phyloP scores from a whole-genome alignment of 345 rosid species.

The Mallotus nudiflorus region DNA sequence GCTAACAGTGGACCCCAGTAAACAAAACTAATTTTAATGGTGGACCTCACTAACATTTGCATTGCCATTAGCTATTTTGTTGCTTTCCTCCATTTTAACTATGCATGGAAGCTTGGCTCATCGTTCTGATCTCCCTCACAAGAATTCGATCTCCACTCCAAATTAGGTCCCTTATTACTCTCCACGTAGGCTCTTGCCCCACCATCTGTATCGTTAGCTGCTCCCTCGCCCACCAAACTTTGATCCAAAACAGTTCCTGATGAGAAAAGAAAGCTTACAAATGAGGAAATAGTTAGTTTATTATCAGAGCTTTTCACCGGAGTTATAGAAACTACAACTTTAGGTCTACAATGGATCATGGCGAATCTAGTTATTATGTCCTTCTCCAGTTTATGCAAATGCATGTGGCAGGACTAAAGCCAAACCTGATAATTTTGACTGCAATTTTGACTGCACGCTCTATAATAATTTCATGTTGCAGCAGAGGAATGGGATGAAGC shows the following conservation, averaged over 20 bases:
- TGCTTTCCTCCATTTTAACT: too few species aligned
- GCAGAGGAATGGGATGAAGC: conserved; percentile 60
- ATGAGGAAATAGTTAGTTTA: too few species aligned
- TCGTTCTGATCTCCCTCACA: neutral
- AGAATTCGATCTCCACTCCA: conserved; percentile 1
- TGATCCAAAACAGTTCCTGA: neutral
- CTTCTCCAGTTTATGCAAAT: conserved; percentile 47
- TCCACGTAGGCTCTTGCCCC: conserved; percentile 1
- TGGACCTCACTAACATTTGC: too few species aligned
- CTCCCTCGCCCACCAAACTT: neutral
- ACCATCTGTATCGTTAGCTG: neutral
- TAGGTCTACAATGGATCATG: too few species aligned
- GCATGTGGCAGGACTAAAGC: conserved; percentile 58
- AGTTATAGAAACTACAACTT: too few species aligned
- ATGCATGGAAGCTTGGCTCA: neutral
- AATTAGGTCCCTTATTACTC: conserved; percentile 9
- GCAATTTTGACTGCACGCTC: conserved; percentile 73
- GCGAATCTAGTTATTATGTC: too few species aligned
- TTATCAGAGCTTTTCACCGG: too few species aligned
- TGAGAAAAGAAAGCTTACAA: too few species aligned
- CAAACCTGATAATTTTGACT: conserved; percentile 61
- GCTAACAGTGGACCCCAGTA: too few species aligned
- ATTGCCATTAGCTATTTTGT: too few species aligned
- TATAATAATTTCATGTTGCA: conserved; percentile 51
- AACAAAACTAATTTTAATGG: too few species aligned